Percentiles rank a stretch among this genome's conserved stretches.
These are phyloP conservation scores for Penicillium cosmopolitanum DNA, from an alignment of 495 filamentous ascomycete genomes.

Conservation along the genomic window DNA sequence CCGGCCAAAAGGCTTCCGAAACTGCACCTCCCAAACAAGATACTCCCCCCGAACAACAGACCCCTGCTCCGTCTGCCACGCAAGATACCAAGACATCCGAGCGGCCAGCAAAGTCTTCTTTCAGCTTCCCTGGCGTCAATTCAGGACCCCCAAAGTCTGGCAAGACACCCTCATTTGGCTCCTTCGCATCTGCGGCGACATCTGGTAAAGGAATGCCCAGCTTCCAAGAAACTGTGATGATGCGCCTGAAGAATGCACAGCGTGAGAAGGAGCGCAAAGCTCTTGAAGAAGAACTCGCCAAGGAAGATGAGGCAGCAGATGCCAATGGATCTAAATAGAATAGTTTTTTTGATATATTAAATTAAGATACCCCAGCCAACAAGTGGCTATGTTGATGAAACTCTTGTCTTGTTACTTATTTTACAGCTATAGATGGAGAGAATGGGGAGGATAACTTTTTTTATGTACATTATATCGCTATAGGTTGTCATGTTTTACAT, in stretches of 20 bases:
- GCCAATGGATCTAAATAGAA: constrained; percentile 25
- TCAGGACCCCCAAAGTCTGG: constrained; percentile 29
- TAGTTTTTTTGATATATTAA: constrained; percentile 17
- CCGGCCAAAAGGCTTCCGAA: neutral
- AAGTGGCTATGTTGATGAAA: constrained; percentile 1
- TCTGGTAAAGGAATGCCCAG: constrained; percentile 48
- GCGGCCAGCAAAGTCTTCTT: constrained; percentile 27
- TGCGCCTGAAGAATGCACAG: constrained; percentile 62
- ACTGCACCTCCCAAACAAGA: neutral
- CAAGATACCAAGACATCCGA: constrained; percentile 26
- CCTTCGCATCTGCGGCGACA: constrained; percentile 46
- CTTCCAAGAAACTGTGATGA: constrained; percentile 62
- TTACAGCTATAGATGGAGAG: neutral
- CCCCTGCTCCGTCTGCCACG: constrained; percentile 21
- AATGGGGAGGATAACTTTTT: neutral
- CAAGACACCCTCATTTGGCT: constrained; percentile 54
- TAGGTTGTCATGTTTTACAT: constrained; percentile 30
- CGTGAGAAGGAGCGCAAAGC: constrained; percentile 57
- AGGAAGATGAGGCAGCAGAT: constrained; percentile 55
- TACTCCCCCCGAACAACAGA: neutral
- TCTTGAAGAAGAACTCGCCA: constrained; percentile 57
- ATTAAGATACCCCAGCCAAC: constrained; percentile 20
- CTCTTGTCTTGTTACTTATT: neutral
- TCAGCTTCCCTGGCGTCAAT: constrained; percentile 44
- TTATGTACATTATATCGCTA: constrained; percentile 22